phyloP scores from a whole-genome alignment of 768 basidiomycete species.

The Hericium coralloides region DNA sequence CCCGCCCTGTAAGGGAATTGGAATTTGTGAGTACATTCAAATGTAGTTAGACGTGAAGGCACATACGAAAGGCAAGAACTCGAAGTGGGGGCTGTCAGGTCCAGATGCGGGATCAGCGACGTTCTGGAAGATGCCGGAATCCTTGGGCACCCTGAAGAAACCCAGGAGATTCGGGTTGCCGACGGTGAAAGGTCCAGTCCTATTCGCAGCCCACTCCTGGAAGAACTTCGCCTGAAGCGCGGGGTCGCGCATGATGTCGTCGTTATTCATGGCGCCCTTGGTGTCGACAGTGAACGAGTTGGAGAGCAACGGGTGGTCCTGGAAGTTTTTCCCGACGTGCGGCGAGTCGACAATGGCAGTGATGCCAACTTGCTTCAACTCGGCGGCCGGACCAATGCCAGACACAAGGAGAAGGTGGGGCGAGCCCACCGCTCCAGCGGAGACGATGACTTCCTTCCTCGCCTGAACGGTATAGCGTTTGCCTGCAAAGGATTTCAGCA shows the following conservation, averaged over 20 bases:
- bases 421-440: background rate
- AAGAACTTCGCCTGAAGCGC: slow-evolving; percentile 2
- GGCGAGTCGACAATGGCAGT: slow-evolving; percentile 23
- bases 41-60: background rate
- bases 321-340: slow-evolving; percentile 29
- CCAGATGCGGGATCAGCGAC: slow-evolving; percentile 11
- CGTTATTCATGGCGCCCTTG: background rate
- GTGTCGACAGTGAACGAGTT: slow-evolving; percentile 5
- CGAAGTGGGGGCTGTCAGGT: slow-evolving; percentile 8
- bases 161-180: background rate
- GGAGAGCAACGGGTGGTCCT: slow-evolving; percentile 17
- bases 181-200: slow-evolving; percentile 8
- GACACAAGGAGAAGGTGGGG: slow-evolving; percentile 19
- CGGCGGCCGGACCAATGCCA: slow-evolving; percentile 24
- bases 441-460: slow-evolving; percentile 1
- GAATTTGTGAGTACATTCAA: background rate
- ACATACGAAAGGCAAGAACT: slow-evolving; percentile 9
- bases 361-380: slow-evolving; percentile 20
- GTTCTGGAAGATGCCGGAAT: slow-evolving; percentile 3
- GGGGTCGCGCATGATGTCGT: slow-evolving; percentile 4
- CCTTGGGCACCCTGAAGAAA: slow-evolving; percentile 6
- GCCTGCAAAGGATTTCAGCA: background rate
- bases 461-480: slow-evolving; percentile 1
- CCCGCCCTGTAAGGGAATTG: background rate
- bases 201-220: slow-evolving; percentile 3